Conservation (phyloP, 176 grass and related monocot species). For the Paspalum notatum region DNA sequence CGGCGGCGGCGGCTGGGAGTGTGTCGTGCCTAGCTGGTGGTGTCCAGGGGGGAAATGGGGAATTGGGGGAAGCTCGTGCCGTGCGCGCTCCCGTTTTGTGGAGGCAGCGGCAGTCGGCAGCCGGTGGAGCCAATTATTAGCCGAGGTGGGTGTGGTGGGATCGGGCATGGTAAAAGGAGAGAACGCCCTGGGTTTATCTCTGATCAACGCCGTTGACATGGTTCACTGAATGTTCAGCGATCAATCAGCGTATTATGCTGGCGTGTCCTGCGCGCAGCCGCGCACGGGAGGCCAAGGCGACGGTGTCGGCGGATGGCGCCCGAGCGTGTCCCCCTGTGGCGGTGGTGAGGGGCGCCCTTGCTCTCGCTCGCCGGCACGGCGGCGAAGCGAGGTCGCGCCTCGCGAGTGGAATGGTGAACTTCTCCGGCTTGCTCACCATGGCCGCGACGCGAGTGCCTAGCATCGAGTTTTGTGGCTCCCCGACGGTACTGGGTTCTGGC, state of each 20-base stretch:
- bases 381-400: no score
- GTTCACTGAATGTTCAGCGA: constrained; percentile 10
- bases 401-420: constrained; percentile 11
- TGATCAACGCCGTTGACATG: constrained; percentile 5
- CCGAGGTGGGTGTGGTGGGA: background rate
- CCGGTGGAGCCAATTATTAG: background rate
- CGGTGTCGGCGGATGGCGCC: background rate
- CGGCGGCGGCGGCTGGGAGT: background rate
- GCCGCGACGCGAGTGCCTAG: background rate
- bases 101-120: background rate
- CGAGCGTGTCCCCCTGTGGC: background rate
- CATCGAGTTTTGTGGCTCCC: background rate
- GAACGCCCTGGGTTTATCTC: background rate
- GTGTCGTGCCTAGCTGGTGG: constrained; percentile 27
- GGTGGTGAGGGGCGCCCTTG: background rate
- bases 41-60: constrained; percentile 25
- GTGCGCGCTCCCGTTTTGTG: background rate
- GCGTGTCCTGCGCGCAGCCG: background rate
- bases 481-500: background rate
- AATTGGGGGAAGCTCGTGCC: constrained; percentile 17
- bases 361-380: constrained; percentile 5
- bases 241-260: background rate
- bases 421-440: background rate
- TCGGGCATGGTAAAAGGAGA: background rate
- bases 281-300: background rate